Evolutionary conservation across 176 grass and related monocot genomes (phyloP).

Genomic region (Urochloa ruziziensis): DNA sequence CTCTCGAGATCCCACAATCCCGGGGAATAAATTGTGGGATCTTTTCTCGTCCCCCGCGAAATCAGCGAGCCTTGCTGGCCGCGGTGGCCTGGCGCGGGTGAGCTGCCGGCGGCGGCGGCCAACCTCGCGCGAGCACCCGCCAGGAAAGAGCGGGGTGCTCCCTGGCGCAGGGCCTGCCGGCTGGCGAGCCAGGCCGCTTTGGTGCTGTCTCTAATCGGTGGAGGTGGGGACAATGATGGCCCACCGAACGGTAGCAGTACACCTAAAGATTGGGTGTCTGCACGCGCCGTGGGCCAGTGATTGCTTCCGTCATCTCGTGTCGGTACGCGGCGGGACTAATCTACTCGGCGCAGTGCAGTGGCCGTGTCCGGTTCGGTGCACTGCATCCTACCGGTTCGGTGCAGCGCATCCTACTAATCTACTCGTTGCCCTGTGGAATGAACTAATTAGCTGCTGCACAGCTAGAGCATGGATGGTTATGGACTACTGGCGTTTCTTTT

Average conservation of each 20-base stretch:
- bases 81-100: neutral
- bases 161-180: too few relatives aligned
- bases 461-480: neutral
- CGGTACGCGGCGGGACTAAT: neutral
- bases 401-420: too few relatives aligned
- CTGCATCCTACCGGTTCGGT: neutral
- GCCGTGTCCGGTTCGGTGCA: neutral
- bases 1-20: neutral
- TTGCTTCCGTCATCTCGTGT: neutral
- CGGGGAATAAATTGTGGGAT: neutral
- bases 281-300: neutral
- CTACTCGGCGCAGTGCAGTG: too few relatives aligned
- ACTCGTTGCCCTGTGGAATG: too few relatives aligned
- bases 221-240: neutral
- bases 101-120: neutral
- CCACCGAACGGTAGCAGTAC: neutral
- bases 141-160: too few relatives aligned
- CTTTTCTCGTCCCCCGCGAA: neutral
- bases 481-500: neutral
- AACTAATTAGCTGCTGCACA: neutral
- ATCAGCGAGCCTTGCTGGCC: neutral
- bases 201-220: neutral
- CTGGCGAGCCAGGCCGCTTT: neutral
- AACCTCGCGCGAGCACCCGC: neutral
- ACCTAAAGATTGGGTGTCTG: neutral